These are phyloP conservation scores for Hanseniaspora thailandica DNA, from an alignment of 805 yeast species.

Conservation along the genomic window DNA sequence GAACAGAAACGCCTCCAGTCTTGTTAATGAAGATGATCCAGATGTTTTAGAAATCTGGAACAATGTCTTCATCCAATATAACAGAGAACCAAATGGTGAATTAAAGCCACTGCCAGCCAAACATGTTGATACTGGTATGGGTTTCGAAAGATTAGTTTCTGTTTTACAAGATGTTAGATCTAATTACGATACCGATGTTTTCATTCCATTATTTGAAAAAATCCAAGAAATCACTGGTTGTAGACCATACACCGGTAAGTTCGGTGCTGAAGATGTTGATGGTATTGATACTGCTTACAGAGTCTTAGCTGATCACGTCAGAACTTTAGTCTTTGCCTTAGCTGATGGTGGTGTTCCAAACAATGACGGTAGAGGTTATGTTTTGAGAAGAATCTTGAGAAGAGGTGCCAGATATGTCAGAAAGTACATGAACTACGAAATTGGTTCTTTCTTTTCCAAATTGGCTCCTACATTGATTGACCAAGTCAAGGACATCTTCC, in stretches of 20 bases:
- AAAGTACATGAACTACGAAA: constrained; percentile 90
- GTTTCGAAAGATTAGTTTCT: constrained; percentile 93
- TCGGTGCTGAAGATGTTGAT: constrained; percentile 83
- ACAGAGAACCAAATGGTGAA: constrained; percentile 79
- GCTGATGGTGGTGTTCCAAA: constrained; percentile 99
- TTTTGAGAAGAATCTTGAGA: constrained; percentile 88
- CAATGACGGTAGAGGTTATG: constrained; percentile 98
- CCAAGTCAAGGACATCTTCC: constrained; percentile 80
- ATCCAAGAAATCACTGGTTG: constrained; percentile 91
- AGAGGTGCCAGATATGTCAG: constrained; percentile 96
- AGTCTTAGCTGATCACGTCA: constrained; percentile 95
- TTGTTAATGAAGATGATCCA: constrained; percentile 96
- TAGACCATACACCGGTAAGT: constrained; percentile 81
- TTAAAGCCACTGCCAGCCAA: constrained; percentile 79
- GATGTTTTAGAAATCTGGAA: constrained; percentile 97
- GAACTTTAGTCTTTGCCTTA: constrained; percentile 90
- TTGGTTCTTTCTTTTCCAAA: constrained; percentile 84
- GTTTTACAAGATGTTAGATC: constrained; percentile 82
- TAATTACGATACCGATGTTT: constrained; percentile 95
- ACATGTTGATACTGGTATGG: constrained; percentile 98
- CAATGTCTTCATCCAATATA: constrained; percentile 90
- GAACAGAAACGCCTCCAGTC: constrained; percentile 82
- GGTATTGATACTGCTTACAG: constrained; percentile 97
- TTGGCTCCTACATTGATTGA: constrained; percentile 86
- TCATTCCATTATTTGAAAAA: constrained; percentile 71